Evolutionary conservation across 2,329 filamentous ascomycete genomes (phyloP).

Genomic region (Xylariales sp.): DNA sequence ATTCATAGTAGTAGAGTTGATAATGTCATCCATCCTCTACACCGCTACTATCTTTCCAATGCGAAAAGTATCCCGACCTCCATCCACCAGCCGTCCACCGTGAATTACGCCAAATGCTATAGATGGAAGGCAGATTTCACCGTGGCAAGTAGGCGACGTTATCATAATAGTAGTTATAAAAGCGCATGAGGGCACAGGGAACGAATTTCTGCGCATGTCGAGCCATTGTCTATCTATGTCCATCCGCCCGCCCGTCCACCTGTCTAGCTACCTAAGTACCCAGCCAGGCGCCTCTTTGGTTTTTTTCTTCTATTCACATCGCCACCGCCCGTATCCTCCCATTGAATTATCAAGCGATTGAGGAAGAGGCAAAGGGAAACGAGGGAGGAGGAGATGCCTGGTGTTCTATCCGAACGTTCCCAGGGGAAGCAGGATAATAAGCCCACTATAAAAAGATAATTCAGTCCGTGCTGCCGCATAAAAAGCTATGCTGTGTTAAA

Average conservation of each 20-base stretch:
- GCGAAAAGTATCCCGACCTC: background rate
- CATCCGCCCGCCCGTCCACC: background rate
- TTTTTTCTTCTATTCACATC: too few species aligned
- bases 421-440: too few species aligned
- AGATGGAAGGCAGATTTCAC: background rate
- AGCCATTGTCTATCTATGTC: background rate
- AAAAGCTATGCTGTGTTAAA: too few species aligned
- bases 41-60: background rate
- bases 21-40: background rate
- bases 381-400: too few species aligned
- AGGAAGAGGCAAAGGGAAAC: too few species aligned
- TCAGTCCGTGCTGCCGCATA: too few species aligned
- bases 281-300: too few species aligned
- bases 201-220: conserved; percentile 2
- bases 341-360: too few species aligned
- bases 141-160: background rate
- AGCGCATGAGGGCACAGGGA: background rate
- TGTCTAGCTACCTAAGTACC: background rate
- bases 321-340: too few species aligned
- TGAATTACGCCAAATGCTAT: background rate
- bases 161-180: background rate
- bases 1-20: background rate
- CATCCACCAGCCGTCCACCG: background rate
- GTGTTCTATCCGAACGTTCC: too few species aligned
- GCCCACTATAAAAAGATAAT: too few species aligned